A percentile compares a stretch with the other conserved stretches of the same genome.
These are phyloP conservation scores for Hortiboletus campestris DNA, from an alignment of 768 basidiomycete genomes.

Conservation along the genomic window DNA sequence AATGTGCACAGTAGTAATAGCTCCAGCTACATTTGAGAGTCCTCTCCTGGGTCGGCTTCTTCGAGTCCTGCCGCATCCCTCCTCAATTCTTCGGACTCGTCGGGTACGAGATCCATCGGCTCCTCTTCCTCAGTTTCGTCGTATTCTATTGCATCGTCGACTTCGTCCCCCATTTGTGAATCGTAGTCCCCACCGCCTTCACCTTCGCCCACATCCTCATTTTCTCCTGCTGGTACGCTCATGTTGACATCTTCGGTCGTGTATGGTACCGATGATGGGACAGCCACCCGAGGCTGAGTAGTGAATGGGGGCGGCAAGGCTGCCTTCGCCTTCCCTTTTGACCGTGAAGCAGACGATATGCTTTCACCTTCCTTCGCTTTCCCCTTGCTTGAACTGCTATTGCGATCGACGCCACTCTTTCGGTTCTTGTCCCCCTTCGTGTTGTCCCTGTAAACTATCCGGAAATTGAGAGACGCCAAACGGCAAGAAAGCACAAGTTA, in stretches of 20 bases:
- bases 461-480: not conserved
- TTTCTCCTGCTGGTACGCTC: conserved; percentile 23
- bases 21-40: conserved; percentile 5
- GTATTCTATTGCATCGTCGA: conserved; percentile 23
- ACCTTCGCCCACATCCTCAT: conserved; percentile 33
- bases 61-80: conserved; percentile 41
- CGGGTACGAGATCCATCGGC: conserved; percentile 39
- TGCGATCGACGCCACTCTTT: conserved; percentile 26
- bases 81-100: conserved; percentile 45
- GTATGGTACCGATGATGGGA: conserved; percentile 30
- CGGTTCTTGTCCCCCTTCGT: conserved; percentile 59
- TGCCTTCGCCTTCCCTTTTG: conserved; percentile 33
- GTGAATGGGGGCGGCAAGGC: conserved; percentile 28
- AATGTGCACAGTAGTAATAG: not conserved
- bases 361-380: conserved; percentile 34
- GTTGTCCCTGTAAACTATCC: conserved; percentile 61
- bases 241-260: conserved; percentile 25
- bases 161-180: conserved; percentile 25
- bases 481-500: conserved; percentile 21
- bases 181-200: conserved; percentile 29
- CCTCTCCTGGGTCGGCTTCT: conserved; percentile 17
- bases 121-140: conserved; percentile 43
- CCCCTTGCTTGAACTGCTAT: conserved; percentile 26
- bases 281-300: conserved; percentile 27
- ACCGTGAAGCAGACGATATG: conserved; percentile 26